These are phyloP conservation scores for Vitellaria paradoxa DNA, from an alignment of 179 eudicot genomes.

Conservation along the genomic window DNA sequence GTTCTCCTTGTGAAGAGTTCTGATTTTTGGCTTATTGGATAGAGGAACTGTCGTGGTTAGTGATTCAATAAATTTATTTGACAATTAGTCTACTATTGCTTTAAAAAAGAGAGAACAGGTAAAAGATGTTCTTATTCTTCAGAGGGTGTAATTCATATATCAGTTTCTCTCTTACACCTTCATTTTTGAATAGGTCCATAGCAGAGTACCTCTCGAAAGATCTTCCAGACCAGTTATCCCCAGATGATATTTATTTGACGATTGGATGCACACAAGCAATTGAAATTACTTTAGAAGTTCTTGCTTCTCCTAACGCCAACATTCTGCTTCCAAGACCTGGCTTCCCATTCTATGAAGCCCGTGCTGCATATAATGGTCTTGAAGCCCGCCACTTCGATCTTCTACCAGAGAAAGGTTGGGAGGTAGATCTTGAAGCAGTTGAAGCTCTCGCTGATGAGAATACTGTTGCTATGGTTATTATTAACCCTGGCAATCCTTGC, in stretches of 20 bases:
- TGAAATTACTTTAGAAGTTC: constrained; percentile 30
- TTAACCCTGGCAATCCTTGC: constrained; percentile 56
- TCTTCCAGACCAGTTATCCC: constrained; percentile 29
- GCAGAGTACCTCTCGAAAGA: constrained; percentile 41
- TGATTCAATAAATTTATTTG: no score
- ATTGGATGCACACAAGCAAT: constrained; percentile 42
- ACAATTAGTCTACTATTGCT: neutral
- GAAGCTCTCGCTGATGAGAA: constrained; percentile 46
- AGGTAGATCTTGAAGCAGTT: constrained; percentile 36
- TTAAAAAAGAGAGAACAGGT: no score
- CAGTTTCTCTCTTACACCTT: neutral
- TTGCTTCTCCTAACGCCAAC: constrained; percentile 37
- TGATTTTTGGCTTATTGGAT: neutral
- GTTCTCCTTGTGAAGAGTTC: no score
- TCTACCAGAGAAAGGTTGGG: constrained; percentile 43
- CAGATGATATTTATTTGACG: constrained; percentile 38
- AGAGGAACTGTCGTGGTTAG: neutral
- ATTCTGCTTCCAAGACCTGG: constrained; percentile 53
- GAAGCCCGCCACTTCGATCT: constrained; percentile 48
- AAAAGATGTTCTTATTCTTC: neutral
- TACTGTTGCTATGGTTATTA: constrained; percentile 46
- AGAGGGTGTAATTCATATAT: neutral
- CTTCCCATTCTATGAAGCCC: constrained; percentile 41
- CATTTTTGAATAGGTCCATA: constrained; percentile 29
- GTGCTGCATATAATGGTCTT: constrained; percentile 28